Base-by-base conservation (phyloP, 495 filamentous ascomycete genomes). In the Xylaria intraflava region DNA sequence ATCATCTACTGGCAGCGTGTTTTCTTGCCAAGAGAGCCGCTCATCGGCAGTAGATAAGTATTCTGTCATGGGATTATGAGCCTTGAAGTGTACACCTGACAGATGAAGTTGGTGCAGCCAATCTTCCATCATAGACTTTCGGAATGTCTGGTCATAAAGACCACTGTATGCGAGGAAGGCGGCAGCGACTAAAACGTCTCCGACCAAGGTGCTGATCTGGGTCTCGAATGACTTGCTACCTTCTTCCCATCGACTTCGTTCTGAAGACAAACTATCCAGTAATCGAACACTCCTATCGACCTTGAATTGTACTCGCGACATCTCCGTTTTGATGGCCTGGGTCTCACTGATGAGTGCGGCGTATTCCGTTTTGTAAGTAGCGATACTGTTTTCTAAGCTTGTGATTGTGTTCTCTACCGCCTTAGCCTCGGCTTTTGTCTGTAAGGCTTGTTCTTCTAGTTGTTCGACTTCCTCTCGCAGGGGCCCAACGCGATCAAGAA, bases 121-220 rank as follows among this genome's bases (percentile, higher is more conserved):
- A 64, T 97, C 93, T 58, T 97, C 94, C 70, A 89, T 79, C 93
- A 99, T 96, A 27, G 84, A 82, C 71, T 96, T 96, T 38, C 93
- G 85, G 81, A 95, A 95, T 59, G 93, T 91, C 66, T 99, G 93
- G 65, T 99, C 93, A 60, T 95, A 99, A 49, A 95, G 86, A 71
- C 93, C 93, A 65, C 87, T 87, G 70, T 99, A 99, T n/a, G 93
- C 93, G 50, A 99, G 76, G 78, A 97, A 97, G 14, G 92, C 93
- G 3, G 93, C 89, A 3, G 94, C 93, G 31, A 97, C 84, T 57
- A 99, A 73, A 30, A 96, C 90, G 63, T 99, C 93, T 35, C 93
- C 93, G 41, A 97, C 88, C 43, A 99, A 84, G 2, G 93, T 99
- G 71, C 86, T 84, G 65, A 99, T 96, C 68, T 99, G 93, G 9